Evolutionary conservation across 352 stramenopile genomes (phyloP), one percentile per base, ranked within the genome.

Genomic region (Phytophthora boehmeriae): DNA sequence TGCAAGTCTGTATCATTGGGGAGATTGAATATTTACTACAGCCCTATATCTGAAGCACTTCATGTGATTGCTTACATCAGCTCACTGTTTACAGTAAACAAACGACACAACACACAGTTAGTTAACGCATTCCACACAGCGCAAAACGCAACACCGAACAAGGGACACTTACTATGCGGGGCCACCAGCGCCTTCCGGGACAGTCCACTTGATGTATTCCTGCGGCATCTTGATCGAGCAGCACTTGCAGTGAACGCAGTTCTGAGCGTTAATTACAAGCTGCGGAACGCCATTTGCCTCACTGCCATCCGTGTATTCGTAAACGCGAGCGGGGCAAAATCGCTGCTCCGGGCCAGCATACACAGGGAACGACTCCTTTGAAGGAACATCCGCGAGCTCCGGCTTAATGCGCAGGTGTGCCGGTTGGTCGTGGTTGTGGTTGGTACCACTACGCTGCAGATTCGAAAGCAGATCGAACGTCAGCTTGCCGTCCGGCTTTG

Each of bases 211-310:
- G 77, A 99, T 99, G 78, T 99, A 99, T 78, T 99, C 96, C 58
- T 97, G 67, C 2, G 97, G 97, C 95, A 98, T 99, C 80, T 99
- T 99, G 80, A 99, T 99, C 35, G 93, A 98, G 77, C 97, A 99
- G 79, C 95, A 99, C 77, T 99, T 99, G 86, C 97, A 99, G 83
- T 99, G 97, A 41, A 99, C 92, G 73, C 97, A 99, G 80, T 99
- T 99, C 78, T 99, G 96, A 35, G 97, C 96, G 75, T 99, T 99
- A 72, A 99, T 99, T 45, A 99, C 96, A 23, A 99, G 80, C 76
- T 98, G 90, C 34, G 92, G 83, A 45, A 89, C 78, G 39, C 89
- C 90, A 51, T 95, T 86, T 20, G 81, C 72, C 52, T 95, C 81
- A 49, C 80, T 92, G 34, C 97, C 93, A 49, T 98, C 94, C 23